Conservation (phyloP, 1,284 basidiomycete species). For the Cutaneotrichosporon sp. region DNA sequence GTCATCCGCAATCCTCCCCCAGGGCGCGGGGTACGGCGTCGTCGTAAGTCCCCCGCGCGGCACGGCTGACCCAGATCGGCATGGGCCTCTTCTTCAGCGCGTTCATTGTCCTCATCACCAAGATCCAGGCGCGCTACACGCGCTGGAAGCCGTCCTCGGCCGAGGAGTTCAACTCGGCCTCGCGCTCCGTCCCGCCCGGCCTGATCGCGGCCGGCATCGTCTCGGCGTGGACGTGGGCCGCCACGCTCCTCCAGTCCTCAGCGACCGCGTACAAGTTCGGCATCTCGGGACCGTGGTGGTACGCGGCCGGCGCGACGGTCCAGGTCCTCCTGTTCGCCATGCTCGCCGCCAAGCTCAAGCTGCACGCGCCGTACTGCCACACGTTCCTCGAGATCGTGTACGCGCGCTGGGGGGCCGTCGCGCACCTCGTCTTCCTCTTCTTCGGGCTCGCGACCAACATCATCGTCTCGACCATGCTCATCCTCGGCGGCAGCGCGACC, state of each 20-base stretch:
- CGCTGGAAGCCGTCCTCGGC: slow-evolving; percentile 53
- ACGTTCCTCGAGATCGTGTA: slow-evolving; percentile 64
- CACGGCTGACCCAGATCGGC: slow-evolving; percentile 53
- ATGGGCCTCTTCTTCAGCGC: slow-evolving; percentile 80
- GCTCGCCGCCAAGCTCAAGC: slow-evolving; percentile 61
- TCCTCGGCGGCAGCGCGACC: slow-evolving; percentile 73
- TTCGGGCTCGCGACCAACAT: slow-evolving; percentile 76
- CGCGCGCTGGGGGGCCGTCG: slow-evolving; percentile 69
- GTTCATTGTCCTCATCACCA: slow-evolving; percentile 63
- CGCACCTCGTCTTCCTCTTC: slow-evolving; percentile 75
- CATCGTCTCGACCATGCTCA: slow-evolving; percentile 65
- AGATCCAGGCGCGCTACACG: slow-evolving; percentile 47
- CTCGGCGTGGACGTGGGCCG: slow-evolving; percentile 61
- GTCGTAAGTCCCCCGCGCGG: slow-evolving; percentile 59
- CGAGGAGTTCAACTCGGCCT: slow-evolving; percentile 77
- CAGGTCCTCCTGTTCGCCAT: slow-evolving; percentile 59
- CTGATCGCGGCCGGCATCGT: slow-evolving; percentile 89
- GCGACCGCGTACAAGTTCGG: slow-evolving; percentile 67
- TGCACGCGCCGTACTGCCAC: slow-evolving; percentile 57
- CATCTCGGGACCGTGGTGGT: slow-evolving; percentile 59
- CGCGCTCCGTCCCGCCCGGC: slow-evolving; percentile 73
- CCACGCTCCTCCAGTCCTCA: slow-evolving; percentile 54
- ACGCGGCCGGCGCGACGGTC: slow-evolving; percentile 54
- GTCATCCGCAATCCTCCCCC: slow-evolving; percentile 34
- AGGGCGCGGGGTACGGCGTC: slow-evolving; percentile 77